These are phyloP conservation scores for Nothophaeocryptopus gaeumannii DNA, from an alignment of 2,329 filamentous ascomycete species.

Conservation along the genomic window DNA sequence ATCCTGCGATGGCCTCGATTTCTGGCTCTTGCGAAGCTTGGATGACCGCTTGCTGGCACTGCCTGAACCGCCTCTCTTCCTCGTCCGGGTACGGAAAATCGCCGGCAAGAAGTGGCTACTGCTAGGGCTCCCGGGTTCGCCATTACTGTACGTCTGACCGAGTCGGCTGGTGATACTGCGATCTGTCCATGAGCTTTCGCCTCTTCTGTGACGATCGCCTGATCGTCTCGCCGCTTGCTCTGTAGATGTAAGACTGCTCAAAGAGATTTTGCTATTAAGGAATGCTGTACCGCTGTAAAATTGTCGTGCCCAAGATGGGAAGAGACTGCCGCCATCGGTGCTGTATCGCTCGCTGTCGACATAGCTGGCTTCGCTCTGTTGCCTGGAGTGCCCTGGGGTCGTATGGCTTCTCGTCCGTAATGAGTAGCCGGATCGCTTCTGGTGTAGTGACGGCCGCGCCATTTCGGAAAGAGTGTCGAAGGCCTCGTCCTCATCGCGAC, in stretches of 20 bases:
- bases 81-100: constrained; percentile 36
- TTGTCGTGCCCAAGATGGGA: constrained; percentile 37
- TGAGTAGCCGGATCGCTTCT: constrained; percentile 35
- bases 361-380: constrained; percentile 31
- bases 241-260: constrained; percentile 22
- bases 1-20: constrained; percentile 16
- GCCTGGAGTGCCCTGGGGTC: constrained; percentile 30
- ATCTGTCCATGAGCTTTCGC: constrained; percentile 31
- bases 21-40: constrained; percentile 19
- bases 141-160: constrained; percentile 29
- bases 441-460: constrained; percentile 30
- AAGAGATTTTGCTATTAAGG: constrained; percentile 31
- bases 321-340: constrained; percentile 29
- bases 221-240: constrained; percentile 9
- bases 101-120: constrained; percentile 35
- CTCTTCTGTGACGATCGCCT: constrained; percentile 21
- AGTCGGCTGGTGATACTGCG: constrained; percentile 33
- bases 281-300: constrained; percentile 34
- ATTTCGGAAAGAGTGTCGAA: constrained; percentile 37
- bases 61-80: constrained; percentile 21
- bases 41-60: constrained; percentile 20
- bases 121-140: constrained; percentile 27
- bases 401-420: constrained; percentile 32
- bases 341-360: constrained; percentile 28
- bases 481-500: constrained; percentile 32